These are phyloP conservation scores for Veloboletus limbatus DNA, from an alignment of 1,284 basidiomycete species.

Conservation along the genomic window DNA sequence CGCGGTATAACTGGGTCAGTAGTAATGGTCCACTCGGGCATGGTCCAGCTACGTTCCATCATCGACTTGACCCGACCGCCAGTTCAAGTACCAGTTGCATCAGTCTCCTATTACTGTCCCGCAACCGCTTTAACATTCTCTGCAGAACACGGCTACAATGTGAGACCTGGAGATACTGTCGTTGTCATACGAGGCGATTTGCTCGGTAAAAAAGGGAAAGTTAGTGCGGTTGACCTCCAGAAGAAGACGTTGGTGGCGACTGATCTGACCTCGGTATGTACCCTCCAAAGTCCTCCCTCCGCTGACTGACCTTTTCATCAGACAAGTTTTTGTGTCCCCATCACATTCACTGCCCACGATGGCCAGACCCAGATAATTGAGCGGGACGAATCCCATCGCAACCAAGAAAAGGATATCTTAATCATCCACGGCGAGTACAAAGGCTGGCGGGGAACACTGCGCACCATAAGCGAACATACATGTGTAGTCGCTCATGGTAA, in stretches of 20 bases:
- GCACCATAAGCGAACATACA: not conserved
- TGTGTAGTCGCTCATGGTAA: conserved; percentile 1
- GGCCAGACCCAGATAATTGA: not conserved
- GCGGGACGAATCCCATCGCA: not conserved
- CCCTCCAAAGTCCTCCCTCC: no score
- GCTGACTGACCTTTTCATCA: no score
- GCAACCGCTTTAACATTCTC: no score
- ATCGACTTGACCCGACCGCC: no score
- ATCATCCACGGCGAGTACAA: not conserved
- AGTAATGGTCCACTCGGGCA: no score
- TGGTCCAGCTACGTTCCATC: no score
- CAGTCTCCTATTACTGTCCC: no score
- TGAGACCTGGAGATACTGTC: not conserved
- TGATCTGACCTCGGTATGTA: no score
- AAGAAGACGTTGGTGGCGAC: not conserved
- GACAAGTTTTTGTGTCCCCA: not conserved
- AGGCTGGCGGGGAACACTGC: conserved; percentile 1
- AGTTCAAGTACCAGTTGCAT: no score
- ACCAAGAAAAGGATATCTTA: not conserved
- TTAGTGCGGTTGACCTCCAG: not conserved
- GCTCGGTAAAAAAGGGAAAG: not conserved
- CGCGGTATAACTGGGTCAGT: no score
- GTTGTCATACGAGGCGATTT: not conserved
- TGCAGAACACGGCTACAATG: not conserved
- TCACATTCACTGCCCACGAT: not conserved